Percentiles rank a stretch among this genome's conserved stretches.
These are phyloP conservation scores for Fusarium citri DNA, from an alignment of 2,329 filamentous ascomycete genomes.

Conservation along the genomic window DNA sequence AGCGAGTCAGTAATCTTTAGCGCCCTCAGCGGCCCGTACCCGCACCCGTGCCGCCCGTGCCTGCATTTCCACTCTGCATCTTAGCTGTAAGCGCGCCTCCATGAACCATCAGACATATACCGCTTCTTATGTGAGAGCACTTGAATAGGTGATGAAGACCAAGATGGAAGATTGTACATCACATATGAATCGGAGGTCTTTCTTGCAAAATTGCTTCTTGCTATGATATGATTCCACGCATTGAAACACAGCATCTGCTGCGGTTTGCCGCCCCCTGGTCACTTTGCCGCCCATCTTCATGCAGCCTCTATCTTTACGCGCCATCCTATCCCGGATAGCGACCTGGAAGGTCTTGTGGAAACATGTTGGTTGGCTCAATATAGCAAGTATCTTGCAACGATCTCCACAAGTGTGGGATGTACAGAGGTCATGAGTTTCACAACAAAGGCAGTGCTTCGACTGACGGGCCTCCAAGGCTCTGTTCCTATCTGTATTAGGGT, in stretches of 20 bases:
- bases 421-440: no score
- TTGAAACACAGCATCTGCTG: slow-evolving; percentile 3
- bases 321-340: slow-evolving; percentile 5
- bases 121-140: background rate
- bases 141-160: background rate
- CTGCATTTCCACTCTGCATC: slow-evolving; percentile 1
- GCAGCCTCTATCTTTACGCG: slow-evolving; percentile 15
- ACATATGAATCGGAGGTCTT: background rate
- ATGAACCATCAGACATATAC: no score
- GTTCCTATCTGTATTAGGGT: no score
- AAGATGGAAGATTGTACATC: background rate
- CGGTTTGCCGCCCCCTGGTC: background rate
- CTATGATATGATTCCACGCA: background rate
- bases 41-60: background rate
- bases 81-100: slow-evolving; percentile 1
- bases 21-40: slow-evolving; percentile 36
- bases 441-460: no score
- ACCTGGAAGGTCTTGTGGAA: no score
- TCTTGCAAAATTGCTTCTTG: background rate
- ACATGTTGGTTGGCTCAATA: slow-evolving; percentile 5
- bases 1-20: slow-evolving; percentile 13
- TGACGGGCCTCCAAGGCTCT: no score
- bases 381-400: no score
- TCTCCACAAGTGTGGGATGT: no score
- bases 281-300: slow-evolving; percentile 21